Conservation (phyloP, 2,329 filamentous ascomycete species). For the Septoria linicola region DNA sequence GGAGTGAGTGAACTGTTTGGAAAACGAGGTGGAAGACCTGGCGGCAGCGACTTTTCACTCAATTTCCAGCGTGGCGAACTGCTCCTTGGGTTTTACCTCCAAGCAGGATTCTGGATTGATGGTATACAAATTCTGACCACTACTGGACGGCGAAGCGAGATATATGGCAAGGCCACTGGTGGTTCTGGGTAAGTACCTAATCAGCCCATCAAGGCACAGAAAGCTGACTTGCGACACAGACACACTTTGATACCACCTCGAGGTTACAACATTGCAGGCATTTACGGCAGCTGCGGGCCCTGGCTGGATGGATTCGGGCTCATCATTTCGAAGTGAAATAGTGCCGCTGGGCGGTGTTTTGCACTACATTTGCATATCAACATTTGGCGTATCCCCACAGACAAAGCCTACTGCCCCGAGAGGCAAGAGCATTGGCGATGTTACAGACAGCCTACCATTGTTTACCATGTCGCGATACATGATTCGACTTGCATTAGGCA, state of each 20-base stretch:
- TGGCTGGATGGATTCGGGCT: slow-evolving; percentile 87
- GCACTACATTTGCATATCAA: slow-evolving; percentile 7
- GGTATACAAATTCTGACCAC: slow-evolving; percentile 88
- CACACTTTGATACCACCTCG: slow-evolving; percentile 84
- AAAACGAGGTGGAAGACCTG: slow-evolving; percentile 68
- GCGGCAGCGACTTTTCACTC: slow-evolving; percentile 73
- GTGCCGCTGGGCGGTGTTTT: background rate
- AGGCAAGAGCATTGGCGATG: background rate
- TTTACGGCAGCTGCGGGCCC: slow-evolving; percentile 74
- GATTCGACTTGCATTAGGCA: background rate
- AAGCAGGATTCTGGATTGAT: slow-evolving; percentile 80
- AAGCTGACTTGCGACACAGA: slow-evolving; percentile 49
- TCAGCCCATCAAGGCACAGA: background rate
- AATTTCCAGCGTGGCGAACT: slow-evolving; percentile 84
- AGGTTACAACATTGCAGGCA: slow-evolving; percentile 83
- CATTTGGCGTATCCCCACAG: background rate
- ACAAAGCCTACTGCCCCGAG: background rate
- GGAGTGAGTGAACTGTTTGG: slow-evolving; percentile 82
- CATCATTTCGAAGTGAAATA: slow-evolving; percentile 54
- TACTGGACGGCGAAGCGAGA: slow-evolving; percentile 76
- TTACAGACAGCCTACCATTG: background rate
- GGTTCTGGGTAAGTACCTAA: slow-evolving; percentile 71
- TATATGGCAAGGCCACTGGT: slow-evolving; percentile 78
- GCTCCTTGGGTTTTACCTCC: slow-evolving; percentile 79
- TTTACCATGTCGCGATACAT: background rate